phyloP scores from a whole-genome alignment of 2,329 filamentous ascomycete species.

The Botrytis fabae region DNA sequence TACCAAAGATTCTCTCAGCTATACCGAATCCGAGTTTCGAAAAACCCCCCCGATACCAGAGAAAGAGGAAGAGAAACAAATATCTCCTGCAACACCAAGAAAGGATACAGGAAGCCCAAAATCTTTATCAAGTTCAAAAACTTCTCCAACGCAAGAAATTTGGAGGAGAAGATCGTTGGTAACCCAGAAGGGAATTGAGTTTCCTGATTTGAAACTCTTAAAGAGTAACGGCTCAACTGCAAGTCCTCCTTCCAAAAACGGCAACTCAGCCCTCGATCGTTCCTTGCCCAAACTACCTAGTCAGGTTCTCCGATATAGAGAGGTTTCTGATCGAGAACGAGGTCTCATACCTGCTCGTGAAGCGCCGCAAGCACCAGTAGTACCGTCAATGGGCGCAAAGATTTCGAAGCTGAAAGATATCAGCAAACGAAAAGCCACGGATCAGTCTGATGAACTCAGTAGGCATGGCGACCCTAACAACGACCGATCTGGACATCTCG shows the following conservation, averaged over 20 bases:
- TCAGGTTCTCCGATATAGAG: slow-evolving; percentile 28
- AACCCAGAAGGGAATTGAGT: slow-evolving; percentile 33
- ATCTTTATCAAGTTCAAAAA: slow-evolving; percentile 28
- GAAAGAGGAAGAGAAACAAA: slow-evolving; percentile 30
- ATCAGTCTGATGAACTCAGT: slow-evolving; percentile 22
- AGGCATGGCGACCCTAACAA: not conserved
- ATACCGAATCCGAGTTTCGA: slow-evolving; percentile 31
- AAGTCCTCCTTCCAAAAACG: slow-evolving; percentile 32
- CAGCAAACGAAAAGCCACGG: slow-evolving; percentile 30
- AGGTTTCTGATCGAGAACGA: slow-evolving; percentile 31
- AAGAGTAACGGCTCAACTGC: slow-evolving; percentile 40
- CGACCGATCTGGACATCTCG: not conserved
- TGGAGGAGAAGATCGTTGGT: slow-evolving; percentile 38
- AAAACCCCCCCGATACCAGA: slow-evolving; percentile 33
- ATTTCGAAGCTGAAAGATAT: slow-evolving; percentile 38
- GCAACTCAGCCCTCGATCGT: slow-evolving; percentile 27
- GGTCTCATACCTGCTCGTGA: slow-evolving; percentile 37
- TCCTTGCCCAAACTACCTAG: slow-evolving; percentile 28
- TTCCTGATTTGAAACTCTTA: slow-evolving; percentile 38
- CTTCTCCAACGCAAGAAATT: slow-evolving; percentile 34
- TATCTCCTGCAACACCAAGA: slow-evolving; percentile 23
- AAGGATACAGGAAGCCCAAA: slow-evolving; percentile 21
- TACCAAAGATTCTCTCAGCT: slow-evolving; percentile 34
- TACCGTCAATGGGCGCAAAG: slow-evolving; percentile 36
- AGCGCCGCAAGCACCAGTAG: slow-evolving; percentile 35